Conservation (phyloP, 257 asterid genomes). For the Misopates orontium region DNA sequence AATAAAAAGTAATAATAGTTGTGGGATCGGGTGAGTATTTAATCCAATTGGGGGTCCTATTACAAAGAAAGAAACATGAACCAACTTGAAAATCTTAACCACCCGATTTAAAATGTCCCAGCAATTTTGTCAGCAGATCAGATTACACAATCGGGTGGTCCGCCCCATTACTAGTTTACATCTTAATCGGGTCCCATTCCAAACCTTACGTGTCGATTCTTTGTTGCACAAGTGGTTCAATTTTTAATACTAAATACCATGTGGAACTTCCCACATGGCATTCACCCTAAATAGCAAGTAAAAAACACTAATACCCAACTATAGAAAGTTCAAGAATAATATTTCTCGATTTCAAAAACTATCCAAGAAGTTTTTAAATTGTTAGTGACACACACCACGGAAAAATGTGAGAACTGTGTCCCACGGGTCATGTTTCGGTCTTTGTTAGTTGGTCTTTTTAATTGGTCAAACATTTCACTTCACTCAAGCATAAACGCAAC, state of each 20-base stretch:
- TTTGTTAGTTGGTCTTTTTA: no score
- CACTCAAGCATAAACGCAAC: no score
- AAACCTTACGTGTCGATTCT: conserved; percentile 13
- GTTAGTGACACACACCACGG: no score
- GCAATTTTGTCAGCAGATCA: conserved; percentile 37
- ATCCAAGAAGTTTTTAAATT: no score
- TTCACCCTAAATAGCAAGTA: not conserved
- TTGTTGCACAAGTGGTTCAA: not conserved
- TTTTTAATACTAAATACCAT: not conserved
- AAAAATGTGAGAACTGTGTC: no score
- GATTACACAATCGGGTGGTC: conserved; percentile 31
- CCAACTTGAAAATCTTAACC: conserved; percentile 45
- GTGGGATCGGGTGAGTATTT: conserved; percentile 10
- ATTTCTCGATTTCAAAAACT: no score
- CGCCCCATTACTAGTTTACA: conserved; percentile 19
- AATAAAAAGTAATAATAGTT: not conserved
- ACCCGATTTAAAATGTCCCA: conserved; percentile 38
- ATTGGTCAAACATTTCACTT: no score
- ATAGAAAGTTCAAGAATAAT: not conserved
- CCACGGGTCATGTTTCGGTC: no score
- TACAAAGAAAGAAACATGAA: not conserved
- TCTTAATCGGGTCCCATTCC: not conserved
- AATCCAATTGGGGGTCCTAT: conserved; percentile 11
- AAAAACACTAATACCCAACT: not conserved
- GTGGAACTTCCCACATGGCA: conserved; percentile 14